Conservation (phyloP, 106 monocot species). For the Allium cepa region DNA sequence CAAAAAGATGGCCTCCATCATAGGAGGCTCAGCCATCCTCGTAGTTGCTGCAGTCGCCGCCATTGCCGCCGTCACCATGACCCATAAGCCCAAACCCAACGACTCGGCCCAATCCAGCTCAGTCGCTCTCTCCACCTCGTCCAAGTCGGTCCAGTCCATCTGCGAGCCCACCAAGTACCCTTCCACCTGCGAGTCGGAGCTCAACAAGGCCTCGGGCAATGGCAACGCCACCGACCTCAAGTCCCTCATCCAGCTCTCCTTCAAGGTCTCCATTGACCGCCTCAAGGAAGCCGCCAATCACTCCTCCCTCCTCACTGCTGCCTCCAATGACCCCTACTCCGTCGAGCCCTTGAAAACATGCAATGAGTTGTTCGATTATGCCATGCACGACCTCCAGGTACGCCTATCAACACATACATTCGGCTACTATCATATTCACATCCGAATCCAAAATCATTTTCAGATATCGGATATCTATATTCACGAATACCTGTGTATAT, state of each 20-base stretch:
- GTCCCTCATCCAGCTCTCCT: neutral
- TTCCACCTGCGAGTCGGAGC: neutral
- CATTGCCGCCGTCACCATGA: neutral
- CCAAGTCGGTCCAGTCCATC: neutral
- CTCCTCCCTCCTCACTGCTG: neutral
- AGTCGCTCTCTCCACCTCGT: neutral
- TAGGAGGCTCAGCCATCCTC: neutral
- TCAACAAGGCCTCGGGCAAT: neutral
- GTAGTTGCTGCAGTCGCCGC: neutral
- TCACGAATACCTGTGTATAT: too few relatives aligned
- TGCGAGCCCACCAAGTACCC: neutral
- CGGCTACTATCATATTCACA: too few relatives aligned
- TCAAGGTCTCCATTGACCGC: neutral
- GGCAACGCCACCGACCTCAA: neutral
- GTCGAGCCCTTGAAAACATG: neutral
- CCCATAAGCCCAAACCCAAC: neutral
- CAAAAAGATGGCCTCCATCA: conserved; percentile 2
- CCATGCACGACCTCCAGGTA: neutral
- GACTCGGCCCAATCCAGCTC: neutral
- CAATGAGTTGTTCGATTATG: neutral
- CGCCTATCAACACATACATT: too few relatives aligned
- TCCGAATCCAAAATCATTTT: too few relatives aligned
- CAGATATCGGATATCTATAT: too few relatives aligned
- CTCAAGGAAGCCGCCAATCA: neutral
- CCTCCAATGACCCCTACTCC: neutral